A percentile compares a stretch with the other conserved stretches of the same genome.
Conservation (phyloP, 495 filamentous ascomycete species). For the Articulospora tetracladia region DNA sequence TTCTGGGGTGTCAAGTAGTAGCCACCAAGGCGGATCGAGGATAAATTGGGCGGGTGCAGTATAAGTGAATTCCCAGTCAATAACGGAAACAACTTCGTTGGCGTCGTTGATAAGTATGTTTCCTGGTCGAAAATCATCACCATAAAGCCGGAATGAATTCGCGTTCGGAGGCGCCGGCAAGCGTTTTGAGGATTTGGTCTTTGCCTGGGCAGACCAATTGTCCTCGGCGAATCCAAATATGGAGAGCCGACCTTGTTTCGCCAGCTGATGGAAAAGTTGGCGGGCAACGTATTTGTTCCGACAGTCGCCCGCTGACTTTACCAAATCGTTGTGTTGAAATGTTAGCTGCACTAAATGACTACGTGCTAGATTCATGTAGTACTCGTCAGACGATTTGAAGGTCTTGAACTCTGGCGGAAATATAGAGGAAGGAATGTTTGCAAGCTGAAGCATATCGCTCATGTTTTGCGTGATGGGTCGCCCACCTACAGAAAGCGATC, state of each 20-base stretch:
- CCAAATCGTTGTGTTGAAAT: slow-evolving; percentile 36
- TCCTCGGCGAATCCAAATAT: slow-evolving; percentile 24
- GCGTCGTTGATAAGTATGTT: slow-evolving; percentile 26
- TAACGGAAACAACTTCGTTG: slow-evolving; percentile 12
- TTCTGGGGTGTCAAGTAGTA: slow-evolving; percentile 36
- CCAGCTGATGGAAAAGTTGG: slow-evolving; percentile 29
- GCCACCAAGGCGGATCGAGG: slow-evolving; percentile 40
- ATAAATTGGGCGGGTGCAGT: slow-evolving; percentile 36
- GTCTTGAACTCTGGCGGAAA: slow-evolving; percentile 29
- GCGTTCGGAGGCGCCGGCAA: not conserved
- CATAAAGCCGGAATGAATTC: slow-evolving; percentile 16
- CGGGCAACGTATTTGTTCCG: slow-evolving; percentile 32
- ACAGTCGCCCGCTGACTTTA: slow-evolving; percentile 29
- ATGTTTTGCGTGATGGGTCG: slow-evolving; percentile 24
- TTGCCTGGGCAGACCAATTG: slow-evolving; percentile 27
- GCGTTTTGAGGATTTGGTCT: not conserved
- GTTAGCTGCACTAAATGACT: slow-evolving; percentile 35
- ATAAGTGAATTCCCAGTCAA: slow-evolving; percentile 40
- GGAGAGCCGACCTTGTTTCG: slow-evolving; percentile 23
- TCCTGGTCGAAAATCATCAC: slow-evolving; percentile 24
- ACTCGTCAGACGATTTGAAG: slow-evolving; percentile 30
- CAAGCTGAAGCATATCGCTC: slow-evolving; percentile 18
- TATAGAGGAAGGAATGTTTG: slow-evolving; percentile 18
- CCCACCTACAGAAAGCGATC: not conserved
- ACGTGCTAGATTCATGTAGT: slow-evolving; percentile 34